Evolutionary conservation across 2,329 filamentous ascomycete genomes (phyloP), one percentile per base, ranked within the genome.

Genomic region (Fusarium sulawesiense): DNA sequence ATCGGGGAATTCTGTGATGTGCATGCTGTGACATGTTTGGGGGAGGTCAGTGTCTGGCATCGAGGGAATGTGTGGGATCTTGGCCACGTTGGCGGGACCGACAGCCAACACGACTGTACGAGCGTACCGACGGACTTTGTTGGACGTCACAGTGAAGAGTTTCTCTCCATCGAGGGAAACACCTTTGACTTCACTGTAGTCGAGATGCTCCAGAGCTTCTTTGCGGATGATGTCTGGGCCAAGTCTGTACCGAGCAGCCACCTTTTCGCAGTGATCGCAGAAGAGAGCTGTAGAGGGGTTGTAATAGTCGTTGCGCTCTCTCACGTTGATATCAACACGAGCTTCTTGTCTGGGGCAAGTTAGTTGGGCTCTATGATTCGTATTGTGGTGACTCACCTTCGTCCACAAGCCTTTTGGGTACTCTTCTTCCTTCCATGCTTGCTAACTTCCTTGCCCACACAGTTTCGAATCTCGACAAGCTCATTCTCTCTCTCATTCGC

Each of bases 391-490:
- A 73, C 79, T 79, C 66, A 84, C 83, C 83, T 84, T 76, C 81
- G 81, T 56, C 83, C 82, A 16, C 76, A 80, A 13, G 71, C 68
- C 59, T 71, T 70, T 6, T 74, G 64, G 40, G 75, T 69, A 65
- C 80, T 68, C 77, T 89, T 88, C 83, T 93, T 93, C 82, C 90
- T 91, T 61, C 88, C 86, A 78, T 95, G 91, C 80, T 95, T 95
- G 81, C 91, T 94, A 60, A 94, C 78, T 74, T 94, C 92, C 74
- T 91, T 93, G 0, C 93, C 92, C 0, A 94, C 92, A 67, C 92
- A 93, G 4, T 91, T 90, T 1, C 85, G 82, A 49, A 95, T 90
- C 79, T 94, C 91, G 48, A 87, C 83, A 11, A 94, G 79, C 73
- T 95, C 91, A 8, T 80, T 78, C 61, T 89, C 85, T n/a, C 89